phyloP scores from a whole-genome alignment of 2,329 filamentous ascomycete genomes.

The Sporothrix brasiliensis region DNA sequence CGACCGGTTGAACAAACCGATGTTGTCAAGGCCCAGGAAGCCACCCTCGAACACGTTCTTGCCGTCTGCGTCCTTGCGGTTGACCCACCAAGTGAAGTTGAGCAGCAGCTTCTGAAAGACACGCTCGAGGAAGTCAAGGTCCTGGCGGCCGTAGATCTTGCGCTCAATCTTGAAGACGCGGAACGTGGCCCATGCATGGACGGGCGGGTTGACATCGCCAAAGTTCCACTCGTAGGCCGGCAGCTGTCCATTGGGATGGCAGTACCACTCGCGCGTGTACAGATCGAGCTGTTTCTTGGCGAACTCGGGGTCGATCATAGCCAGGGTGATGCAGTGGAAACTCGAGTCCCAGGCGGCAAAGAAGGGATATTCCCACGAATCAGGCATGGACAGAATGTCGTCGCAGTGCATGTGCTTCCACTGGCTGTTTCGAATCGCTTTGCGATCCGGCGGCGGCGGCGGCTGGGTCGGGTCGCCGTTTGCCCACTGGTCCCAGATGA shows the following conservation, averaged over 20 bases:
- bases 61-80: conserved; percentile 89
- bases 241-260: conserved; percentile 94
- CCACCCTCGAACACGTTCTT: conserved; percentile 98
- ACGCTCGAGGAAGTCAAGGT: conserved; percentile 91
- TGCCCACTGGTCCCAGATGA: conserved; percentile 97
- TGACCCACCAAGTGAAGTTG: conserved; percentile 99
- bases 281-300: conserved; percentile 97
- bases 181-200: conserved; percentile 95
- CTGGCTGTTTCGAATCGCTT: conserved; percentile 78
- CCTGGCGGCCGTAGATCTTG: conserved; percentile 93
- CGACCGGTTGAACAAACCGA: conserved; percentile 94
- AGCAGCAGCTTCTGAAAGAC: conserved; percentile 95
- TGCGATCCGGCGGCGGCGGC: conserved; percentile 78
- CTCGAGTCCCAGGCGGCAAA: conserved; percentile 97
- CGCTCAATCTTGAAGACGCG: conserved; percentile 97
- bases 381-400: conserved; percentile 95
- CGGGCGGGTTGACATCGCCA: conserved; percentile 92
- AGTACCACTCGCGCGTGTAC: conserved; percentile 97
- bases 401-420: conserved; percentile 97
- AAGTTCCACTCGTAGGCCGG: conserved; percentile 97
- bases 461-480: conserved; percentile 89
- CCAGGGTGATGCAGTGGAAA: conserved; percentile 92
- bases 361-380: conserved; percentile 98
- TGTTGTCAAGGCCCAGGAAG: conserved; percentile 94
- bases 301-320: conserved; percentile 97